Evolutionary conservation across 2,329 filamentous ascomycete genomes (phyloP), one percentile per base, ranked within the genome.

Genomic region (Didymellaceae sp.): DNA sequence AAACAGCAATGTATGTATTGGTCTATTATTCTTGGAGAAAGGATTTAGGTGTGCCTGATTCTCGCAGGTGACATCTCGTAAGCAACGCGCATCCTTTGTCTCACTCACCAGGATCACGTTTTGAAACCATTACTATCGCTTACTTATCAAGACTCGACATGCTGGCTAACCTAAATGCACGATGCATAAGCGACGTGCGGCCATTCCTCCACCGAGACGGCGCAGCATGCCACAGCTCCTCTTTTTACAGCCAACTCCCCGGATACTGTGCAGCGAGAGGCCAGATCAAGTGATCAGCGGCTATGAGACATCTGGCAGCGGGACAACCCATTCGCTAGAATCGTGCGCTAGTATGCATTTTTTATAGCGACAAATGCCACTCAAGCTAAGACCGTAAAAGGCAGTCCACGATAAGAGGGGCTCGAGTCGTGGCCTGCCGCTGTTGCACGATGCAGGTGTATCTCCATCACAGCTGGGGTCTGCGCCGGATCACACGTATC

Each of bases 361-460:
- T 33, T 31, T n/a, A 28, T 39, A 45, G 46, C 35, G 34, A 50
- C 16, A 43, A 32, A 43, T 48, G 41, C 56, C 38, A 43, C 45
- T 25, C 24, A 14, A 20, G 21, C 42, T 33, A 42, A 28, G 26
- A 28, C 26, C 17, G 34, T 45, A 54, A 24, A 9, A 17, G 54
- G 57, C 43, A 58, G 45, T 55, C 40, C 55, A 63, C 58, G 59
- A 63, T 62, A 64, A 55, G 56, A 31, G 34, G 14, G 38, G 42
- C 16, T 37, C 25, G 20, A 34, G 30, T 51, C 30, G 24, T 42
- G 25, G 37, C 32, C 42, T 52, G 38, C 43, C 48, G 32, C 8
- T 46, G 58, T 61, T 16, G 59, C 55, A 62, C 62, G 52, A 62
- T 60, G 58, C 55, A 62, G 57, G 59, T 57, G 58, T 43, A 47